phyloP scores from a whole-genome alignment of 2,329 filamentous ascomycete species.

The Paracorniculantispora psalliotae region DNA sequence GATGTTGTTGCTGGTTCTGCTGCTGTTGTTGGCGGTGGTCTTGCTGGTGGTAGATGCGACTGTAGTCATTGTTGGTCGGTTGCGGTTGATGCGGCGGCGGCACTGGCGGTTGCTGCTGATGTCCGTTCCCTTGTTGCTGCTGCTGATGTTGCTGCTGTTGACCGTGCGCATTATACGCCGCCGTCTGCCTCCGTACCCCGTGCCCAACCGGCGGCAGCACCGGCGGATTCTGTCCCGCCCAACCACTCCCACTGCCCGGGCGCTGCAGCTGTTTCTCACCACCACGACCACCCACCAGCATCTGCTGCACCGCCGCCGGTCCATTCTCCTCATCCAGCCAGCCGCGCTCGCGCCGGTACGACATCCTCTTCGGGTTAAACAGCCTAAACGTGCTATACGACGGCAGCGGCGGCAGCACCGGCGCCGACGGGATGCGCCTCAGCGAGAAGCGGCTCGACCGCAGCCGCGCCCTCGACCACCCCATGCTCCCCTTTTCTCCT shows the following conservation, averaged over 20 bases:
- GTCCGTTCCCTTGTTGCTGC: too few species aligned
- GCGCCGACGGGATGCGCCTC: conserved; percentile 19
- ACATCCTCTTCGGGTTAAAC: conserved; percentile 22
- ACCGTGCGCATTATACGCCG: not conserved
- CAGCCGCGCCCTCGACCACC: too few species aligned
- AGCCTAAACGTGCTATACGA: conserved; percentile 27
- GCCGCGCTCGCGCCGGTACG: conserved; percentile 25
- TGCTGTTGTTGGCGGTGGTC: not conserved
- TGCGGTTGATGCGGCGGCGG: not conserved
- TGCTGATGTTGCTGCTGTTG: conserved; percentile 5
- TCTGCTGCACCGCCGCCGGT: conserved; percentile 16
- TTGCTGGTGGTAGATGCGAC: not conserved
- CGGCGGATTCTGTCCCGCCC: conserved; percentile 23
- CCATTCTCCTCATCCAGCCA: conserved; percentile 49
- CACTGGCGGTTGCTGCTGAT: conserved; percentile 17
- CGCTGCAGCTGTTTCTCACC: not conserved
- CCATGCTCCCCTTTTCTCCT: not conserved
- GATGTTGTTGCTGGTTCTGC: not conserved
- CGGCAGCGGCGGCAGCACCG: conserved; percentile 30
- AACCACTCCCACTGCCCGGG: conserved; percentile 26
- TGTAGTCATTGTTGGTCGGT: not conserved
- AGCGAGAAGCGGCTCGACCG: conserved; percentile 28
- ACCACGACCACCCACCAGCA: not conserved
- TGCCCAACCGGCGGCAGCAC: conserved; percentile 3
- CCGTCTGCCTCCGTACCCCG: not conserved